These are phyloP conservation scores for Leccinum uliginosum DNA, from an alignment of 768 basidiomycete genomes.

Conservation along the genomic window DNA sequence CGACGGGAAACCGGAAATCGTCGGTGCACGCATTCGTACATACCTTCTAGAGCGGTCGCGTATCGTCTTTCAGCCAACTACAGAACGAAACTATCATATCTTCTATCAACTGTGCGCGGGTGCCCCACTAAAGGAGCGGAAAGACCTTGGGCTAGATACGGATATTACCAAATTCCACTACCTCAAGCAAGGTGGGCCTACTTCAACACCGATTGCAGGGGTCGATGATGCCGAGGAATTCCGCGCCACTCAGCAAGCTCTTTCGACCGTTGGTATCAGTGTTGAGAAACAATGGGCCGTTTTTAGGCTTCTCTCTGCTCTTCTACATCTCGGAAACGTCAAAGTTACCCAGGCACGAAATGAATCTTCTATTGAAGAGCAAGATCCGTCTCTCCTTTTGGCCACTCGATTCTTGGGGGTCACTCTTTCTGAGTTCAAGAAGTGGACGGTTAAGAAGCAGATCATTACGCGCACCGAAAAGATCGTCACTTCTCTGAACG, in stretches of 20 bases:
- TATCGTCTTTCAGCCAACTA: conserved; percentile 94
- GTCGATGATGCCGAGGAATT: conserved; percentile 98
- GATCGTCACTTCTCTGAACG: conserved; percentile 84
- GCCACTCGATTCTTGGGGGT: conserved; percentile 91
- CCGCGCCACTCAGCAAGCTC: conserved; percentile 84
- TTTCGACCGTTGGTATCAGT: conserved; percentile 95
- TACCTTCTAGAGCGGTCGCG: conserved; percentile 97
- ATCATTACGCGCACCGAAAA: conserved; percentile 92
- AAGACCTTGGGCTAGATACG: conserved; percentile 85
- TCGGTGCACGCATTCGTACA: conserved; percentile 97
- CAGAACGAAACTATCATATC: conserved; percentile 98
- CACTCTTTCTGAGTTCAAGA: conserved; percentile 90
- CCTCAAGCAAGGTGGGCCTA: conserved; percentile 88
- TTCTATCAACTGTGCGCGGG: conserved; percentile 99
- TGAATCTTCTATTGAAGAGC: conserved; percentile 81
- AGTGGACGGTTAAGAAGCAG: conserved; percentile 98
- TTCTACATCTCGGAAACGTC: conserved; percentile 98
- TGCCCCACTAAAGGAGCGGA: conserved; percentile 90
- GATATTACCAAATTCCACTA: conserved; percentile 88
- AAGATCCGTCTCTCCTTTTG: conserved; percentile 72
- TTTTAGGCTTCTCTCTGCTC: conserved; percentile 86
- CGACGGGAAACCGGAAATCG: conserved; percentile 92
- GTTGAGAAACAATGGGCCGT: conserved; percentile 99
- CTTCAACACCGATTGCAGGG: conserved; percentile 80
- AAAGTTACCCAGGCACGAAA: conserved; percentile 77